phyloP scores from a whole-genome alignment of 148 eudicot genomes.

The Rhododendron vialii region DNA sequence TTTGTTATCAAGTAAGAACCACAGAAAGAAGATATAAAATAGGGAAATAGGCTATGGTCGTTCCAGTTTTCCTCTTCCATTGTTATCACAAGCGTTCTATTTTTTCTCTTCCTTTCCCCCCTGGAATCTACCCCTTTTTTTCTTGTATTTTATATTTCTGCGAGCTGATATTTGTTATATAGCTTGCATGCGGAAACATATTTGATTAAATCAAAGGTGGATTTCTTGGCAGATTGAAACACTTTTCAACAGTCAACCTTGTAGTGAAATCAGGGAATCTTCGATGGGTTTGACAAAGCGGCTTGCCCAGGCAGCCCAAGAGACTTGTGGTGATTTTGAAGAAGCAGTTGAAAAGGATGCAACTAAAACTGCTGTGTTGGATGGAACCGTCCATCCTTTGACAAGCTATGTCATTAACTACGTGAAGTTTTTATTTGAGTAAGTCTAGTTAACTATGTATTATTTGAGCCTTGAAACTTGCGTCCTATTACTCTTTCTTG shows the following conservation, averaged over 20 bases:
- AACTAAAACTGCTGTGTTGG: conserved; percentile 82
- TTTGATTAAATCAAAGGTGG: neutral
- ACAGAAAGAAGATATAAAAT: neutral
- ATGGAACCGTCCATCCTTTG: conserved; percentile 97
- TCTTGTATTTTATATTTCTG: neutral
- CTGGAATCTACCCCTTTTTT: neutral
- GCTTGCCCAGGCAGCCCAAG: conserved; percentile 91
- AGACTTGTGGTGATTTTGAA: conserved; percentile 95
- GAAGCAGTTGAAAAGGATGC: conserved; percentile 99
- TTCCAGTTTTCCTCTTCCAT: neutral
- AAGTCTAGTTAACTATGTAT: conserved; percentile 25
- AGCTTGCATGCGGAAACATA: neutral
- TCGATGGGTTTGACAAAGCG: conserved; percentile 86
- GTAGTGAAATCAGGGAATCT: conserved; percentile 82
- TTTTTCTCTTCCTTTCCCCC: neutral
- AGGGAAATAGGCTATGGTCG: neutral
- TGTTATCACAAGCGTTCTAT: neutral
- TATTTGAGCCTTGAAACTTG: neutral
- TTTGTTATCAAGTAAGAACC: neutral
- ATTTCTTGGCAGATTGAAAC: conserved; percentile 60
- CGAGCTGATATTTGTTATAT: neutral
- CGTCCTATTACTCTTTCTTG: neutral
- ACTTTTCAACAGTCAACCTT: conserved; percentile 79
- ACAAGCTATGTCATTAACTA: conserved; percentile 98
- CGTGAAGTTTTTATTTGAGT: conserved; percentile 94